Evolutionary conservation across 129 eudicot species (phyloP), one percentile per base, ranked within the genome.

Genomic region (Lactuca saligna): DNA sequence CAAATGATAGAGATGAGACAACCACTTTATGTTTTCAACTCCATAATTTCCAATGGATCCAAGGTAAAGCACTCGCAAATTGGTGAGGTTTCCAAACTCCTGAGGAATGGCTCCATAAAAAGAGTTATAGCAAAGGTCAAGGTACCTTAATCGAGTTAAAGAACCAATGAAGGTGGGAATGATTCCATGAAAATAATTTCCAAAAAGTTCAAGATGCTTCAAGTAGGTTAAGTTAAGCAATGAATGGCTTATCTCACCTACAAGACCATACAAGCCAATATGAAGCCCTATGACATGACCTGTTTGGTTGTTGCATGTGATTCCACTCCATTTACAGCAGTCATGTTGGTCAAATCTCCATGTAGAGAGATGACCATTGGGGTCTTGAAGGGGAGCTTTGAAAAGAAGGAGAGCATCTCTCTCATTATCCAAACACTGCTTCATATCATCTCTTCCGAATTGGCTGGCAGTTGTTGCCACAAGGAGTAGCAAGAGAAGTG

Each of bases 171-270:
- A 61, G 5, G 1, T n/a, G 34, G 65, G 65, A 61, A 35, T 12
- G 34, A 13, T 61, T 6, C 38, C 53, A 37, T 62, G 48, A 17
- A 62, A 62, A 62, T 8, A 38, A 16, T 16, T 62, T 5, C 7
- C 39, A 0, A 12, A 10, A 62, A 62, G 53, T 4, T 62, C 32
- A 62, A 62, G 67, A 38, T 38, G 5, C 38, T 8, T 38, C 32
- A 62, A 38, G 3, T 32, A 16, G 51, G 33, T 62, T 62, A 62
- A 38, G 20, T 61, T 61, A 16, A 61, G 46, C 66, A 37, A 38
- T 16, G 66, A 61, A 6, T 12, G 66, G 6, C 66, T 37, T 35
- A 61, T 61, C 51, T 61, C 13, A 37, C 66, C 66, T n/a, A 29
- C 5, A 31, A 58, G 13, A 31, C 5, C 15, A 58, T 5, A 10